Conservation (phyloP, 2,329 filamentous ascomycete genomes). For the Elsinoe arachidis region DNA sequence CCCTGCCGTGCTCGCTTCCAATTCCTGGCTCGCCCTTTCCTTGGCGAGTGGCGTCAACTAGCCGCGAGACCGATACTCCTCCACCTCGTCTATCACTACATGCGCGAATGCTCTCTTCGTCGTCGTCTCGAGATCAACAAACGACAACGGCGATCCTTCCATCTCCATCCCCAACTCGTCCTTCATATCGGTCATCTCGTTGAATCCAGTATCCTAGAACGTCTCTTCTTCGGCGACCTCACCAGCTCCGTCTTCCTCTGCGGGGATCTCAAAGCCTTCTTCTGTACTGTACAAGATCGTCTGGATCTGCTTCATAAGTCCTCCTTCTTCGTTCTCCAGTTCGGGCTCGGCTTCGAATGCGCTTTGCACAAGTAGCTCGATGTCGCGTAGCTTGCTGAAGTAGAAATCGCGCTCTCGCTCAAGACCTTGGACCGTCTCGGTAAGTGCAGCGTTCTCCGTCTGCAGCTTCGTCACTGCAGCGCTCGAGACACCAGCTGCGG, state of each 20-base stretch:
- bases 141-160: neutral
- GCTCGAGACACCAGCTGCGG: constrained; percentile 35
- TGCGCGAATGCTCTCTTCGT: neutral
- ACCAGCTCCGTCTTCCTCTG: constrained; percentile 46
- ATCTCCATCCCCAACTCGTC: neutral
- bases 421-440: constrained; percentile 89
- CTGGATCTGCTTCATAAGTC: constrained; percentile 92
- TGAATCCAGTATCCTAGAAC: constrained; percentile 41
- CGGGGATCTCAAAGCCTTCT: constrained; percentile 74
- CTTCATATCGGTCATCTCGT: neutral
- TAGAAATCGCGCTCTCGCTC: constrained; percentile 98
- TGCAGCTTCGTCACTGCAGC: constrained; percentile 64
- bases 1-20: neutral
- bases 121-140: neutral
- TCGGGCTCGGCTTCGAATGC: constrained; percentile 88
- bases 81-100: neutral
- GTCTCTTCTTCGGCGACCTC: constrained; percentile 65
- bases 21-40: neutral
- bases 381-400: constrained; percentile 96
- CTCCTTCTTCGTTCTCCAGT: constrained; percentile 86
- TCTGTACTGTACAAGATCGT: constrained; percentile 95
- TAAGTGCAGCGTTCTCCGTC: constrained; percentile 78
- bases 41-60: neutral
- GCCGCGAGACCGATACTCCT: neutral
- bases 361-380: constrained; percentile 87